Conservation (phyloP, 2,329 filamentous ascomycete genomes). For the Claviceps sorghi region DNA sequence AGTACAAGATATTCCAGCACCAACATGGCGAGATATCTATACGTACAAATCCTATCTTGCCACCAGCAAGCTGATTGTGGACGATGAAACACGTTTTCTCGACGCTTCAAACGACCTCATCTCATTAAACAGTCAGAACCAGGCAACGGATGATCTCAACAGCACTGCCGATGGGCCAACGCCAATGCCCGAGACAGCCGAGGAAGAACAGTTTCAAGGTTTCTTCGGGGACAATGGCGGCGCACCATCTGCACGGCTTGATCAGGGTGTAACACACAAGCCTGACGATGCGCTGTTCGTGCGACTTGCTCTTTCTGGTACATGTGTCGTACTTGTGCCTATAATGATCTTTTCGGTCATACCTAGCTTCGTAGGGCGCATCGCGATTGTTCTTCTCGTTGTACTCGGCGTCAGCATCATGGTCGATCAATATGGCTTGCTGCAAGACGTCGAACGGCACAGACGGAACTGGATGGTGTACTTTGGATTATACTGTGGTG, state of each 20-base stretch:
- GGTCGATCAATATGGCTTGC: conserved; percentile 14
- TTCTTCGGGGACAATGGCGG: conserved; percentile 4
- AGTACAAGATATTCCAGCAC: conserved; percentile 33
- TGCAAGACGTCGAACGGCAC: conserved; percentile 8
- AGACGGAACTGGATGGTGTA: conserved; percentile 13
- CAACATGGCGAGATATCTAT: conserved; percentile 31
- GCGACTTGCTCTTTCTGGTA: conserved; percentile 6
- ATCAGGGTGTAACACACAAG: not conserved
- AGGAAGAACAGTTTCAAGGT: conserved; percentile 1
- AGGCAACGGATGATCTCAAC: conserved; percentile 3
- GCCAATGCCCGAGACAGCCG: conserved; percentile 10
- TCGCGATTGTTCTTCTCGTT: conserved; percentile 41
- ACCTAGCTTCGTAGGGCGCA: conserved; percentile 39
- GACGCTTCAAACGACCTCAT: conserved; percentile 40
- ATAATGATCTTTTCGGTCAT: conserved; percentile 44
- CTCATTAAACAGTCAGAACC: conserved; percentile 12
- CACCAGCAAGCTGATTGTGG: conserved; percentile 38
- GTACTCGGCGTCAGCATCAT: conserved; percentile 27
- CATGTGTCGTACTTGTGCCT: conserved; percentile 33
- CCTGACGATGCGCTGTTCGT: not conserved
- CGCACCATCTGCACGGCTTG: not conserved
- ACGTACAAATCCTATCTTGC: conserved; percentile 40
- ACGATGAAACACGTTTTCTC: conserved; percentile 46
- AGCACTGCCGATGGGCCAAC: conserved; percentile 11
- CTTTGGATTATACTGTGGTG: conserved; percentile 19